Evolutionary conservation across 169 alveolate species (phyloP).

Genomic region (Eimeria falciformis): DNA sequence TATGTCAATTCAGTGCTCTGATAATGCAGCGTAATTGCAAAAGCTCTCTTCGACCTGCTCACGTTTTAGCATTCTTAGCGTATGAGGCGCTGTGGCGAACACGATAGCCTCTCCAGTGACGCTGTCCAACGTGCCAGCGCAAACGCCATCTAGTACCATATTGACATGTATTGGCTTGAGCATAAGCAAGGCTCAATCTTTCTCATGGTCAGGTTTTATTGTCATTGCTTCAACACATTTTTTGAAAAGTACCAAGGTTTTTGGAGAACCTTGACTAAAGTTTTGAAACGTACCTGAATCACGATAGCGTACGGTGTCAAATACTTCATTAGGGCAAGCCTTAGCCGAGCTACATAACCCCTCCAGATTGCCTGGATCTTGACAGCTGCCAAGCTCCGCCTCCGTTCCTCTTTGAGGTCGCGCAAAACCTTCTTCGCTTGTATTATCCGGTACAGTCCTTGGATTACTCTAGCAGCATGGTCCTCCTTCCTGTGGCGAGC

Average conservation of each 20-base stretch:
- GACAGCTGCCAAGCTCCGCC: neutral
- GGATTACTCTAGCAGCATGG: conserved; percentile 31
- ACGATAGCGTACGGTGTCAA: conserved; percentile 47
- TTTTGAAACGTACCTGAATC: conserved; percentile 44
- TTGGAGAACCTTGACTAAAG: neutral
- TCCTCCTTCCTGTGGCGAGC: neutral
- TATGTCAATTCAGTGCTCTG: no score
- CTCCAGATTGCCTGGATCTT: conserved; percentile 52
- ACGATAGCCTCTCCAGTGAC: conserved; percentile 82
- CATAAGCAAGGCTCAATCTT: neutral
- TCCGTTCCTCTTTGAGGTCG: neutral
- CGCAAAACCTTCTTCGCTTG: neutral
- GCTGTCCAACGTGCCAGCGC: conserved; percentile 77
- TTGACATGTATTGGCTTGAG: no score
- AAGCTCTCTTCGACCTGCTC: no score
- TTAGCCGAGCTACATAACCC: conserved; percentile 34
- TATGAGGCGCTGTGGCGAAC: conserved; percentile 63
- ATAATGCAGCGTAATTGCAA: no score
- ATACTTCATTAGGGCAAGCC: conserved; percentile 35
- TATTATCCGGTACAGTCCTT: neutral
- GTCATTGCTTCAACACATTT: neutral
- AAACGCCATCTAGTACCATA: no score
- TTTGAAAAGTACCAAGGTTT: neutral
- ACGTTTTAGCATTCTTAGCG: conserved; percentile 37
- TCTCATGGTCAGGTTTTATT: neutral